Percentiles rank a stretch among this genome's conserved stretches.
These are phyloP conservation scores for Triangularia setosa DNA, from an alignment of 2,329 filamentous ascomycete genomes.

Conservation along the genomic window DNA sequence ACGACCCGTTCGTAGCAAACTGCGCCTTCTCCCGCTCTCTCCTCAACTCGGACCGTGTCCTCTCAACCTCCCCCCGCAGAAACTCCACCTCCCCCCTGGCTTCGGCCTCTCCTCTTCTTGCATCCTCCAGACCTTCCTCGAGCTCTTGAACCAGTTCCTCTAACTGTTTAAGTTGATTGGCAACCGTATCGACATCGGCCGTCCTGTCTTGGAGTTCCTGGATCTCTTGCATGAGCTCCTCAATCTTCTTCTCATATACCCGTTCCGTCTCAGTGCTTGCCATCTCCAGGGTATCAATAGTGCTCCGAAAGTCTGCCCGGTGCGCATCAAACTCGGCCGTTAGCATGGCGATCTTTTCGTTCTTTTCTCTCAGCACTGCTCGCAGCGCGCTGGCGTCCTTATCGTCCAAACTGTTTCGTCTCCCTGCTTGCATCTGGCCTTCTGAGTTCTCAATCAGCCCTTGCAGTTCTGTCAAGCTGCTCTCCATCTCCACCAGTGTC, in stretches of 20 bases:
- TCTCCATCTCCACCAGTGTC: conserved; percentile 85
- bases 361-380: conserved; percentile 85
- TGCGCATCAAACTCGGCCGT: conserved; percentile 94
- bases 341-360: conserved; percentile 90
- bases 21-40: conserved; percentile 82
- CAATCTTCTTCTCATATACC: conserved; percentile 91
- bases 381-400: conserved; percentile 74
- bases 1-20: conserved; percentile 50
- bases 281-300: conserved; percentile 92
- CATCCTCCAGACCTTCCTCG: conserved; percentile 94
- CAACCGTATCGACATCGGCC: conserved; percentile 88
- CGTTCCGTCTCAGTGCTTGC: conserved; percentile 93
- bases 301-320: conserved; percentile 91
- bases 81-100: conserved; percentile 96
- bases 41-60: conserved; percentile 80
- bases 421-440: conserved; percentile 33
- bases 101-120: conserved; percentile 88
- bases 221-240: conserved; percentile 78
- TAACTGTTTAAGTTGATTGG: conserved; percentile 86
- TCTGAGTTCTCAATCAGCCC: conserved; percentile 61
- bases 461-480: conserved; percentile 73
- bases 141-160: conserved; percentile 96
- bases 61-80: conserved; percentile 86
- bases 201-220: conserved; percentile 76
- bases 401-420: conserved; percentile 54